Conservation (phyloP, 2,329 filamentous ascomycete genomes). For the Drechmeria coniospora region DNA sequence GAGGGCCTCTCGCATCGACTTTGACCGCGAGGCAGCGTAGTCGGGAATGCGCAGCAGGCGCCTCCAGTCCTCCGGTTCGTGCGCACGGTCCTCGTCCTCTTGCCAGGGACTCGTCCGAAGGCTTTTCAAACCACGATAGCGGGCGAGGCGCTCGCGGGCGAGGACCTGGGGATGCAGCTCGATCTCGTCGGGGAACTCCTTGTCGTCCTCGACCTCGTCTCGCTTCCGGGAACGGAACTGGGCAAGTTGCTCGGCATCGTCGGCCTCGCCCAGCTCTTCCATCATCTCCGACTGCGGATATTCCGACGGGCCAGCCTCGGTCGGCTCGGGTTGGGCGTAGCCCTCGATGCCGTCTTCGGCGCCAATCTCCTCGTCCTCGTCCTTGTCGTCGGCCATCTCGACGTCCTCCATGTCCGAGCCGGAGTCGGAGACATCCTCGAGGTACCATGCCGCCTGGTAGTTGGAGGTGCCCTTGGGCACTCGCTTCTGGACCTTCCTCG, state of each 20-base stretch:
- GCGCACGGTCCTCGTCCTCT: constrained; percentile 67
- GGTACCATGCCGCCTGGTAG: constrained; percentile 89
- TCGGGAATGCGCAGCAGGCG: constrained; percentile 77
- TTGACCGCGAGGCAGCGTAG: constrained; percentile 70
- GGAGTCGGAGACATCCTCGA: constrained; percentile 66
- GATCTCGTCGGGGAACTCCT: constrained; percentile 94
- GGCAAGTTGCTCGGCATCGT: constrained; percentile 58
- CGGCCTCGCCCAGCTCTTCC: constrained; percentile 70
- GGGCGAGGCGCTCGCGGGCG: constrained; percentile 68
- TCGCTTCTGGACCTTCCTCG: constrained; percentile 44
- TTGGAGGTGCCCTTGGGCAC: constrained; percentile 83
- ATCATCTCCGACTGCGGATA: constrained; percentile 93
- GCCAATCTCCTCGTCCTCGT: constrained; percentile 42
- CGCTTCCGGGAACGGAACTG: constrained; percentile 67
- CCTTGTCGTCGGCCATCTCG: constrained; percentile 41
- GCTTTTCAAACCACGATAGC: constrained; percentile 87
- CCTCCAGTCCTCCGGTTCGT: constrained; percentile 82
- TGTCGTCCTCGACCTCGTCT: constrained; percentile 73
- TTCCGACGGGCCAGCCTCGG: constrained; percentile 69
- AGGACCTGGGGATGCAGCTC: constrained; percentile 79
- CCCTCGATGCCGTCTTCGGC: constrained; percentile 78
- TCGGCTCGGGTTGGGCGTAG: constrained; percentile 48
- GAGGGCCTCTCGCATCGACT: constrained; percentile 64
- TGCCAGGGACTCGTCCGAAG: constrained; percentile 80
- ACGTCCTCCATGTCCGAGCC: constrained; percentile 69